Base-by-base conservation (phyloP, 2,329 filamentous ascomycete genomes). In the Nakataea oryzae region DNA sequence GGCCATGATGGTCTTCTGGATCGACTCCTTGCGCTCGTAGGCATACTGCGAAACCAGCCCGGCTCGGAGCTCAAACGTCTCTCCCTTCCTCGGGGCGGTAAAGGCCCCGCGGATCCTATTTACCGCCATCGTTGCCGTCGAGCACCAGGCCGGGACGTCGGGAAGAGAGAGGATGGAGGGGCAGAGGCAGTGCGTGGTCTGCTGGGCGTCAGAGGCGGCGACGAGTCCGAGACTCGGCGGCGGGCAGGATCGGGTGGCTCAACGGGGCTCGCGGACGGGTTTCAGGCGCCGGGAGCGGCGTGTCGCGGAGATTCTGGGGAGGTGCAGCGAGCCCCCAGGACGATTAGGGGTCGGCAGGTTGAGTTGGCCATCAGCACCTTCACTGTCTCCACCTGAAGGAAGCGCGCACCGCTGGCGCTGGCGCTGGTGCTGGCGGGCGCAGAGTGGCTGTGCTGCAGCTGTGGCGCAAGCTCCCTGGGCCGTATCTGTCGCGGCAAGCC, bases 1-100 rank as follows among this genome's bases (percentile, higher is more conserved):
- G 73, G 95, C 93, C 93, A 97, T 97, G 79, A 99, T 99, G 67
- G 95, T 99, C 83, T 96, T 97, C 74, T 99, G 95, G 69, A 99
- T 99, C 28, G 95, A 90, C 80, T 99, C 95, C 77, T 99, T 99
- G 71, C 92, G 88, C 84, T 99, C 95, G 78, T 96, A 97, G 64
- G 95, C 95, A 88, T 97, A 99, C 79, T 99, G 95, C 66, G 95
- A 99, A 66, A 96, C 95, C 74, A 99, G 81, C 54, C 95, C 95
- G 66, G 93, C 91, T 74, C 95, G 89, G 77, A 99, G 80, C 81
- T 99, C 95, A 74, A 96, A 97, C 21, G 95, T 99, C 79, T 99
- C 95, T 75, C 95, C 95, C 81, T 99, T 99, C 72, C 89, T 87
- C 70, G 95, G 95, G 74, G 87, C 88, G 74, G 91, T 88, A 75